A percentile compares a stretch with the other conserved stretches of the same genome.
phyloP scores from a whole-genome alignment of 495 filamentous ascomycete genomes.

The Penicillium malachiteum region DNA sequence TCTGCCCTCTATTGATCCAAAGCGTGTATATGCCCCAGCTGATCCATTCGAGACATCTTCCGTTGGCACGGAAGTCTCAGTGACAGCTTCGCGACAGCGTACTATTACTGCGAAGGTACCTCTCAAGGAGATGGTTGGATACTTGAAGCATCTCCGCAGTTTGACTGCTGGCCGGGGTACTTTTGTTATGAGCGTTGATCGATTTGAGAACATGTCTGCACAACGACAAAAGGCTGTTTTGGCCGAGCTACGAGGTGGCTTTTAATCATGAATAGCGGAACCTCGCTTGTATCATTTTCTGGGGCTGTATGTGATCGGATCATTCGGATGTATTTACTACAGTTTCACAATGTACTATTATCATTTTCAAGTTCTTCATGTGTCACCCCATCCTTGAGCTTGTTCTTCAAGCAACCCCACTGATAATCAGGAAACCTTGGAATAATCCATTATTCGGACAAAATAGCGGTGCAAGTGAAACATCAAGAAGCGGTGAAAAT shows the following conservation, averaged over 20 bases:
- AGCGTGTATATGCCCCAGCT: conserved; percentile 75
- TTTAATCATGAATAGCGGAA: conserved; percentile 12
- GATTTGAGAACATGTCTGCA: conserved; percentile 80
- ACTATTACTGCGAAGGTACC: conserved; percentile 83
- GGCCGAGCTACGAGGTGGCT: conserved; percentile 46
- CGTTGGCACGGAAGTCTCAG: conserved; percentile 20
- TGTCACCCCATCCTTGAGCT: no score
- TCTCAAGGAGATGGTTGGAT: conserved; percentile 95
- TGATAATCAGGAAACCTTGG: no score
- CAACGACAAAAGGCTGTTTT: conserved; percentile 59
- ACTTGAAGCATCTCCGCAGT: conserved; percentile 84
- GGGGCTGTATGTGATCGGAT: background rate
- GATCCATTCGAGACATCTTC: conserved; percentile 71
- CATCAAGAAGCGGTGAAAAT: no score
- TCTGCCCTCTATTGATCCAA: conserved; percentile 56
- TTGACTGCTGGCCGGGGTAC: conserved; percentile 87
- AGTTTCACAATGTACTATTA: background rate
- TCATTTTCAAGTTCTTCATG: background rate
- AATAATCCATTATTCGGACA: no score
- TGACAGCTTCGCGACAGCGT: conserved; percentile 42
- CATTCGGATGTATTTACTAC: background rate
- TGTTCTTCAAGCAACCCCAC: no score
- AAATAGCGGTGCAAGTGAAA: no score
- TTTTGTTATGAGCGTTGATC: conserved; percentile 88
- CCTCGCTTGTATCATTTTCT: no score